Percentiles rank a stretch among this genome's conserved stretches.
These are phyloP conservation scores for Yamadazyma diospyri DNA, from an alignment of 1,139 yeast species.

Conservation along the genomic window DNA sequence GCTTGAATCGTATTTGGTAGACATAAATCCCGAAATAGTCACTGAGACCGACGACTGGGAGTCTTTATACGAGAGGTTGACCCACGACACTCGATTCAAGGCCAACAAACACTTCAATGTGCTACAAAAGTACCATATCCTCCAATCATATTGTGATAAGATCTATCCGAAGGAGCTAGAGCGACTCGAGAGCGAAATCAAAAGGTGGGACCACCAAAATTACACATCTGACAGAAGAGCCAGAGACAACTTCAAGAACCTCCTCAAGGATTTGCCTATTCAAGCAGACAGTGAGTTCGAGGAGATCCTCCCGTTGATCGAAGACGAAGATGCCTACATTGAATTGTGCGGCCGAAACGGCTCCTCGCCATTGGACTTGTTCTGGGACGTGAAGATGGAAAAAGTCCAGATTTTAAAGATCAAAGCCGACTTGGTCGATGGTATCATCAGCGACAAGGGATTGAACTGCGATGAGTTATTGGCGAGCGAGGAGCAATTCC, in stretches of 20 bases:
- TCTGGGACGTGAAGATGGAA: slow-evolving; percentile 72
- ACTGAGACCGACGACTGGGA: slow-evolving; percentile 42
- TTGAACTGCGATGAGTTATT: slow-evolving; percentile 15
- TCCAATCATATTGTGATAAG: slow-evolving; percentile 49
- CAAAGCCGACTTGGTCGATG: slow-evolving; percentile 58
- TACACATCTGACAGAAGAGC: slow-evolving; percentile 61
- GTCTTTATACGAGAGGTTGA: slow-evolving; percentile 34
- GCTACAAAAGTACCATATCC: slow-evolving; percentile 57
- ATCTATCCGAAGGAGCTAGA: slow-evolving; percentile 37
- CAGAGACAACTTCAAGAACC: slow-evolving; percentile 52
- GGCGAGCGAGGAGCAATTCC: slow-evolving; percentile 19
- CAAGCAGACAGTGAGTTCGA: slow-evolving; percentile 59
- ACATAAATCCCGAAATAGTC: slow-evolving; percentile 31
- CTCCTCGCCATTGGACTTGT: slow-evolving; percentile 73
- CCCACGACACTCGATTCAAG: slow-evolving; percentile 49
- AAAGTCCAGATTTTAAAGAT: slow-evolving; percentile 53
- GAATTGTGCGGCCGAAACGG: slow-evolving; percentile 75
- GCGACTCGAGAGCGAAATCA: slow-evolving; percentile 33
- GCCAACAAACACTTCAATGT: slow-evolving; percentile 56
- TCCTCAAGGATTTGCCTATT: slow-evolving; percentile 44
- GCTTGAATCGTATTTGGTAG: slow-evolving; percentile 45
- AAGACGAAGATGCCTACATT: slow-evolving; percentile 56
- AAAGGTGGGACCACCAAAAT: slow-evolving; percentile 35
- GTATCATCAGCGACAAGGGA: slow-evolving; percentile 37
- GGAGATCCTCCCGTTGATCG: slow-evolving; percentile 50